Percentiles rank a stretch among this genome's conserved stretches.
phyloP scores from a whole-genome alignment of 225 moss, liverwort and hornwort genomes.

The Straminergon stramineum region DNA sequence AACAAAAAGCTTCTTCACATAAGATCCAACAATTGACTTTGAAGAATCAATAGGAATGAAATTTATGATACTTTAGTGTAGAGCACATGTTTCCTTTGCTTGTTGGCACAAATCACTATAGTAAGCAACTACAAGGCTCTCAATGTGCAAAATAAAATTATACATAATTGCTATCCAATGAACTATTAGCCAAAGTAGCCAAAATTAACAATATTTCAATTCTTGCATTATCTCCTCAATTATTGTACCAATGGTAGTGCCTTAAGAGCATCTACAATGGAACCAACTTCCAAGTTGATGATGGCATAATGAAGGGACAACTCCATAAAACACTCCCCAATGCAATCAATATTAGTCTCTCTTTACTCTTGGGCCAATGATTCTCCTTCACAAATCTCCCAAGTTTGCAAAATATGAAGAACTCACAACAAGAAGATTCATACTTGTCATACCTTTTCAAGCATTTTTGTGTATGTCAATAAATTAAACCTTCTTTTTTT shows the following conservation, averaged over 20 bases:
- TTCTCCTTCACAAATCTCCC: background rate
- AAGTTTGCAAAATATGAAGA: background rate
- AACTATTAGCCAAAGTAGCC: accelerated
- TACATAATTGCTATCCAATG: too few species aligned
- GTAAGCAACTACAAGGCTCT: background rate
- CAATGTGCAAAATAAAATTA: background rate
- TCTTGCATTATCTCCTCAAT: background rate
- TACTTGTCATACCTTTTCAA: background rate
- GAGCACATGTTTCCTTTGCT: accelerated
- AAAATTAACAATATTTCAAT: background rate
- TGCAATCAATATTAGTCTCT: background rate
- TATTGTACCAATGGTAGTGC: background rate
- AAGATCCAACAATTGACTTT: background rate
- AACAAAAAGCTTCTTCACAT: background rate
- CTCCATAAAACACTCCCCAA: too few species aligned
- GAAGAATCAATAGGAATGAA: background rate
- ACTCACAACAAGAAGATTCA: background rate
- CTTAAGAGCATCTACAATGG: background rate
- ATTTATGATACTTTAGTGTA: too few species aligned
- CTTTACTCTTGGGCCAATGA: accelerated
- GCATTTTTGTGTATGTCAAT: background rate
- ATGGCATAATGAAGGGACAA: too few species aligned
- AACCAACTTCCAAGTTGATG: too few species aligned
- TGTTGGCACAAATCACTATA: accelerated
- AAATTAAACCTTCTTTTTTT: background rate